Conservation (phyloP, 768 basidiomycete genomes). For the Lanmaoa rubissima region DNA sequence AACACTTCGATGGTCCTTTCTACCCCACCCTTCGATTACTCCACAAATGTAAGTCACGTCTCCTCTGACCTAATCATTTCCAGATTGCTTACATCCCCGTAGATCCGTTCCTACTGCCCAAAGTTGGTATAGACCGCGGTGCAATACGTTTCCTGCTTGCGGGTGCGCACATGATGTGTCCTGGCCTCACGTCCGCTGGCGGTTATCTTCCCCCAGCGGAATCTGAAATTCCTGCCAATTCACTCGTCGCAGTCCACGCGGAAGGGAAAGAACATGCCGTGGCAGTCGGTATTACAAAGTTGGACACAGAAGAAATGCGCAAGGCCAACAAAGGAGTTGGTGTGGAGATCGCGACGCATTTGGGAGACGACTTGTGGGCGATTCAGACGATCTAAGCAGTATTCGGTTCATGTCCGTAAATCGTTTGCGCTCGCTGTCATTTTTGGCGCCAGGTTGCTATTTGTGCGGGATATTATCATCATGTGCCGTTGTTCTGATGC, state of each 20-base stretch:
- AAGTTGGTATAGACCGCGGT: slow-evolving; percentile 89
- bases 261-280: slow-evolving; percentile 94
- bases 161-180: slow-evolving; percentile 96
- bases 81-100: slow-evolving; percentile 7
- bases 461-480: background rate
- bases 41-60: slow-evolving; percentile 75
- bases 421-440: background rate
- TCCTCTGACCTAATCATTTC: background rate
- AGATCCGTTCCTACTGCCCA: slow-evolving; percentile 92
- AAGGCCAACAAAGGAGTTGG: slow-evolving; percentile 86
- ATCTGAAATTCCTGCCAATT: slow-evolving; percentile 61
- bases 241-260: slow-evolving; percentile 87
- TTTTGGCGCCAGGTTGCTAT: background rate
- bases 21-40: slow-evolving; percentile 86
- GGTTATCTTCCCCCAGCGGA: slow-evolving; percentile 81
- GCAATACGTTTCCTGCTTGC: slow-evolving; percentile 96
- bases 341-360: slow-evolving; percentile 81
- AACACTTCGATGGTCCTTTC: slow-evolving; percentile 93
- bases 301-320: slow-evolving; percentile 87
- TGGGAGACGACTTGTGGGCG: slow-evolving; percentile 89
- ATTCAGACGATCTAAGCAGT: slow-evolving; percentile 54
- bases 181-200: slow-evolving; percentile 90
- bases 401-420: background rate
- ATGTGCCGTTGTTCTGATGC: background rate
- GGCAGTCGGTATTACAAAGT: slow-evolving; percentile 79